These are phyloP conservation scores for Tulasnella sp. DNA, from an alignment of 768 basidiomycete genomes.

Conservation along the genomic window DNA sequence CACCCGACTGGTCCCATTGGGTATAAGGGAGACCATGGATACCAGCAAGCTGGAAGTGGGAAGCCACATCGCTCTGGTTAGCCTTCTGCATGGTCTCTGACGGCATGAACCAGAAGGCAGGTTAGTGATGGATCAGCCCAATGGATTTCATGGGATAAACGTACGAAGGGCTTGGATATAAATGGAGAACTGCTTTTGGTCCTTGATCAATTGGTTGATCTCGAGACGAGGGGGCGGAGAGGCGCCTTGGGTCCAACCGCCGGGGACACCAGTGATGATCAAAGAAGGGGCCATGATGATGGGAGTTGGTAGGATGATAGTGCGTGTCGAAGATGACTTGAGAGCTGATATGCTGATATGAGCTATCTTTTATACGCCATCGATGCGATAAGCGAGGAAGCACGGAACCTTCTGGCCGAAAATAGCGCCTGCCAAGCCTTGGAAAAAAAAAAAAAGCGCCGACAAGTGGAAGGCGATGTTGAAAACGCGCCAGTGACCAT, in stretches of 20 bases:
- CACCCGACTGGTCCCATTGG: constrained; percentile 33
- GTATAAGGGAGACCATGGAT: constrained; percentile 43
- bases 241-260: background rate
- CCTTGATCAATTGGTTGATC: constrained; percentile 36
- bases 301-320: too few species aligned
- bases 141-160: too few species aligned
- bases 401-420: too few species aligned
- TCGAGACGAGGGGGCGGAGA: constrained; percentile 31
- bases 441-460: too few species aligned
- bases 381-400: too few species aligned
- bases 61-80: constrained; percentile 20
- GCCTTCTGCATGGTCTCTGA: background rate
- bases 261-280: constrained; percentile 6
- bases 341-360: too few species aligned
- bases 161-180: constrained; percentile 42
- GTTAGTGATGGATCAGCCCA: too few species aligned
- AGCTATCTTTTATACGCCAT: too few species aligned
- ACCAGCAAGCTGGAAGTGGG: constrained; percentile 39
- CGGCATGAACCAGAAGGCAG: background rate
- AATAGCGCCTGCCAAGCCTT: too few species aligned
- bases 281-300: background rate
- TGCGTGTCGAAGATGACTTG: too few species aligned
- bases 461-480: too few species aligned
- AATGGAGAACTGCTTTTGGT: constrained; percentile 39
- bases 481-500: too few species aligned